These are phyloP conservation scores for Phytopythium ostracodes DNA, from an alignment of 352 stramenopile genomes.

Conservation along the genomic window DNA sequence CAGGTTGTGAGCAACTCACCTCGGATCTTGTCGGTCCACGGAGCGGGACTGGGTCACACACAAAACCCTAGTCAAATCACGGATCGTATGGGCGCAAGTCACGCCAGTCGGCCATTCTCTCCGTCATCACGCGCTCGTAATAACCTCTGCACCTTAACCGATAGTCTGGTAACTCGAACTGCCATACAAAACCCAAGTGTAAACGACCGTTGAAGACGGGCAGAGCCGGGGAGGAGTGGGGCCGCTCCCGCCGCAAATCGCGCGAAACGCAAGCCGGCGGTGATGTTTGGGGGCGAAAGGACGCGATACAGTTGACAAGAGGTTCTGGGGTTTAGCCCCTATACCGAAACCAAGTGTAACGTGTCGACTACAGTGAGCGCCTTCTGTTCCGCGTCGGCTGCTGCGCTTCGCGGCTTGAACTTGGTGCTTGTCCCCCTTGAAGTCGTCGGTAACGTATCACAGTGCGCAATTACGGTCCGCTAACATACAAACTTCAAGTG, in stretches of 20 bases:
- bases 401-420: neutral
- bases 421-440: neutral
- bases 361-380: too few relatives aligned
- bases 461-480: neutral
- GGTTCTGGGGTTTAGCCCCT: neutral
- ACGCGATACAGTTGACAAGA: neutral
- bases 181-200: neutral
- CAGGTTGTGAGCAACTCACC: too few relatives aligned
- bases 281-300: constrained; percentile 1
- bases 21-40: too few relatives aligned
- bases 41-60: too few relatives aligned
- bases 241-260: neutral
- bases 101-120: neutral
- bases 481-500: neutral
- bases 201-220: constrained; percentile 1
- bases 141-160: neutral
- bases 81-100: neutral
- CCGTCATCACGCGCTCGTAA: neutral
- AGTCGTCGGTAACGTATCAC: neutral
- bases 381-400: neutral
- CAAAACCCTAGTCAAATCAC: neutral
- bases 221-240: neutral
- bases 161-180: neutral
- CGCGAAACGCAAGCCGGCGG: neutral
- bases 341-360: too few relatives aligned